Conservation (phyloP, 176 grass and related monocot species). For the Puya raimondii region DNA sequence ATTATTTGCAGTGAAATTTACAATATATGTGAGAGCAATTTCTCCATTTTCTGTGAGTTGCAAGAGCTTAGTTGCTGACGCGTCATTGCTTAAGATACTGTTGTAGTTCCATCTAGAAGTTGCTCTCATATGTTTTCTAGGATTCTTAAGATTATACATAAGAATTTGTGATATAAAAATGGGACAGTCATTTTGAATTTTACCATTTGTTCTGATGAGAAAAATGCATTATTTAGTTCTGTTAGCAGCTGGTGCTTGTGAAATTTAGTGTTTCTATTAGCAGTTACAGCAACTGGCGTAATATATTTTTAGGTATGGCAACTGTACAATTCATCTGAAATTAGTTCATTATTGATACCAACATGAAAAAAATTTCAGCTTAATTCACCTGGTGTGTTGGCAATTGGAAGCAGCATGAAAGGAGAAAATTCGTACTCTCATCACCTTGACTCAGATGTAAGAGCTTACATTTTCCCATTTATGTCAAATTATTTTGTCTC, state of each 20-base stretch:
- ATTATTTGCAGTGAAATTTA: neutral
- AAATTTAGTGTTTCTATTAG: too few species aligned
- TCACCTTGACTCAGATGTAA: constrained; percentile 96
- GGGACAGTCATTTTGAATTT: too few species aligned
- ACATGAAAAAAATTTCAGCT: constrained; percentile 44
- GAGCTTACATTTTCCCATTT: constrained; percentile 19
- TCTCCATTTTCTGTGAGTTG: too few species aligned
- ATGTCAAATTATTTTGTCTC: neutral
- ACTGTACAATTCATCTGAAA: neutral
- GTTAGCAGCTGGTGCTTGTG: too few species aligned
- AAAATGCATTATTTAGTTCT: too few species aligned
- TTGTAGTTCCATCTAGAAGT: neutral
- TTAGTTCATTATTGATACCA: constrained; percentile 9
- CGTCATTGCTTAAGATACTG: too few species aligned
- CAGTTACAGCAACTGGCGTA: too few species aligned
- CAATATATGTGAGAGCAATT: neutral
- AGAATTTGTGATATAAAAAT: too few species aligned
- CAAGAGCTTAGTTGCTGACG: too few species aligned
- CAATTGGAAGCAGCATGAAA: constrained; percentile 96
- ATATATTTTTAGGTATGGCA: neutral
- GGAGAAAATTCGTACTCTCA: constrained; percentile 99
- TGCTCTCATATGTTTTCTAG: neutral
- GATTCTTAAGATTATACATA: too few species aligned
- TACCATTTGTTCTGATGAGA: too few species aligned
- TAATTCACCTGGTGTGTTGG: constrained; percentile 89